A percentile compares a stretch with the other conserved stretches of the same genome.
Conservation (phyloP, 2,329 filamentous ascomycete genomes). For the Samsoniella hepiali region DNA sequence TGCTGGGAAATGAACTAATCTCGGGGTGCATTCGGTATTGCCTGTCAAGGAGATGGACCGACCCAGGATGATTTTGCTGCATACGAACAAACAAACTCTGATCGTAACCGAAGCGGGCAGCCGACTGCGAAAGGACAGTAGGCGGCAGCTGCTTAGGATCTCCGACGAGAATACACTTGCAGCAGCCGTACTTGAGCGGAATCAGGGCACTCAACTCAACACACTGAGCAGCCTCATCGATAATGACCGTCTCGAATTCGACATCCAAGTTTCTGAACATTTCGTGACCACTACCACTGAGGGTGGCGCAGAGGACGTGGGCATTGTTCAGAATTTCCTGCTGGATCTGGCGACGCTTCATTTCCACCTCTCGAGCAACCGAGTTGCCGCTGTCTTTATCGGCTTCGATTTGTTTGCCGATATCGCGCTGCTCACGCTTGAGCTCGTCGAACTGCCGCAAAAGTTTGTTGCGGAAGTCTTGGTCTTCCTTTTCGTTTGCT, state of each 20-base stretch:
- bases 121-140: conserved; percentile 91
- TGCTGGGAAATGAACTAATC: conserved; percentile 87
- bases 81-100: conserved; percentile 98
- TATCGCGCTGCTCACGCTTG: conserved; percentile 67
- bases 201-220: conserved; percentile 96
- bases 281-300: conserved; percentile 94
- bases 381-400: conserved; percentile 83
- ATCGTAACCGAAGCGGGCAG: conserved; percentile 89
- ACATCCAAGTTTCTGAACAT: conserved; percentile 94
- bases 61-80: conserved; percentile 84
- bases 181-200: conserved; percentile 93
- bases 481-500: conserved; percentile 54
- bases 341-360: conserved; percentile 78
- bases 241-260: conserved; percentile 97
- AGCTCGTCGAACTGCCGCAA: conserved; percentile 75
- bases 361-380: conserved; percentile 77
- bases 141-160: conserved; percentile 97
- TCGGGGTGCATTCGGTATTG: conserved; percentile 99
- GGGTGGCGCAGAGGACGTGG: conserved; percentile 89
- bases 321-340: conserved; percentile 88
- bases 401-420: conserved; percentile 81
- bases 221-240: conserved; percentile 97
- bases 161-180: conserved; percentile 94
- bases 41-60: conserved; percentile 91
- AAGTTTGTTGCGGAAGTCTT: conserved; percentile 49